These are phyloP conservation scores for Pleurotus cornucopiae DNA, from an alignment of 768 basidiomycete genomes.

Conservation along the genomic window DNA sequence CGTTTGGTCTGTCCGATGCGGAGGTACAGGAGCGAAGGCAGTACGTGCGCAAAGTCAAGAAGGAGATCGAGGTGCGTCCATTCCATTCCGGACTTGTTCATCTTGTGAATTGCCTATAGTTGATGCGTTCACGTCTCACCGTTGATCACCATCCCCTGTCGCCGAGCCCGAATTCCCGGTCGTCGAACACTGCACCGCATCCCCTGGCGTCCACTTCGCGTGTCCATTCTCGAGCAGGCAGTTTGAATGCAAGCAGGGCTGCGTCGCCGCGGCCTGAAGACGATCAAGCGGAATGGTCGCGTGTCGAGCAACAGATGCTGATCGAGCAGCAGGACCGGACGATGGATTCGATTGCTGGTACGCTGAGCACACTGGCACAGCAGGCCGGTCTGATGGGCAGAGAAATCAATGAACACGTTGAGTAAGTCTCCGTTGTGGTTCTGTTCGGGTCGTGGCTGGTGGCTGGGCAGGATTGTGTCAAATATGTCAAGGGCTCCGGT, in stretches of 20 bases:
- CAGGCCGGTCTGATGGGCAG: constrained; percentile 95
- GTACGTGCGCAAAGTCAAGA: constrained; percentile 72
- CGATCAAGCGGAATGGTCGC: constrained; percentile 76
- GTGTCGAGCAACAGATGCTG: constrained; percentile 86
- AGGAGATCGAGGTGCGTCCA: constrained; percentile 71
- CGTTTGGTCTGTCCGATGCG: constrained; percentile 75
- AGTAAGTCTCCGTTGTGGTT: constrained; percentile 41
- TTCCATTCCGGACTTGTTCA: not conserved
- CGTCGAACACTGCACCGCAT: not conserved
- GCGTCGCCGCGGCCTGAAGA: constrained; percentile 42
- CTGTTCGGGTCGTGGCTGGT: not conserved
- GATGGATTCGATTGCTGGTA: constrained; percentile 83
- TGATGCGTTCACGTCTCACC: constrained; percentile 2
- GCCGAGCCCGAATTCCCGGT: constrained; percentile 1
- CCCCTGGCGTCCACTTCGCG: not conserved
- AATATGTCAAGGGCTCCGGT: not conserved
- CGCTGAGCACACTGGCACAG: constrained; percentile 76
- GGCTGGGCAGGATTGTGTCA: constrained; percentile 3
- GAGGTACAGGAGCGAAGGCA: constrained; percentile 74
- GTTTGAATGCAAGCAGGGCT: constrained; percentile 14
- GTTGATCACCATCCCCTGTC: constrained; percentile 3
- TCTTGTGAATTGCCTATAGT: not conserved
- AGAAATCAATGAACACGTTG: constrained; percentile 88
- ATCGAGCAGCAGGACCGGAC: constrained; percentile 87
- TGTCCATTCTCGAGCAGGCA: constrained; percentile 5